Base-by-base conservation (phyloP, 2,329 filamentous ascomycete species). In the Fusarium brachygibbosum region DNA sequence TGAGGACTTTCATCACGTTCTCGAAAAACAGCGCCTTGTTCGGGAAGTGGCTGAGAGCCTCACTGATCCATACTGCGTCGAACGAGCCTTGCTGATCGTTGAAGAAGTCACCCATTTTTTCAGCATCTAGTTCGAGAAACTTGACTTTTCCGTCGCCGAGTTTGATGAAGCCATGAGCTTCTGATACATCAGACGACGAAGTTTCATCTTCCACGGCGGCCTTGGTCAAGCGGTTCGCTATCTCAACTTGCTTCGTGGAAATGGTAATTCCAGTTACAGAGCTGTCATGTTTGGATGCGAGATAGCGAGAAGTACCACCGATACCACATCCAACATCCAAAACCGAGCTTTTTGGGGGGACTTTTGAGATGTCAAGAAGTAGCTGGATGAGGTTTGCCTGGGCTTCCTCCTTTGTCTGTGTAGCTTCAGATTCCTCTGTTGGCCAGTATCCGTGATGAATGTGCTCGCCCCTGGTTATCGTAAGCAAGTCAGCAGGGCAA, bases 381-480 rank as follows among this genome's bases (percentile, higher is more conserved):
- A 88, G 81, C 28, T 82, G 80, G 72, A 89, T 87, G 32, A 89
- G 81, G 70, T 86, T 87, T 25, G 84, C 74, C 75, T 89, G 87
- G 4, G 87, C 87, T 31, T 81, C 79, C 69, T 89, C 87, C 73
- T 89, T 89, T 67, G 82, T 84, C 66, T 88, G 85, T 19, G 71
- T 78, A 1, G 82, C 78, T 58, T 82, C 81, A 58, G 80, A 81
- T 58, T 79, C 79, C 49, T 75, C 73, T 4, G 82, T 81, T 25
- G 84, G 81, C 80, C 87, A 90, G 75, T 89, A 88, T 55, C 87
- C 87, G 67, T 90, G 87, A 73, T 89, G 87, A 73, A 89, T 89
- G 71, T 89, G 87, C 73, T 88, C 86, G 55, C 87, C 87, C 86
- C 86, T 88, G 46, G 35, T 61, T 29, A 44, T 54, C 21, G 37